phyloP scores from a whole-genome alignment of 1,139 yeast species.

The Geotrichum phurueaensis region DNA sequence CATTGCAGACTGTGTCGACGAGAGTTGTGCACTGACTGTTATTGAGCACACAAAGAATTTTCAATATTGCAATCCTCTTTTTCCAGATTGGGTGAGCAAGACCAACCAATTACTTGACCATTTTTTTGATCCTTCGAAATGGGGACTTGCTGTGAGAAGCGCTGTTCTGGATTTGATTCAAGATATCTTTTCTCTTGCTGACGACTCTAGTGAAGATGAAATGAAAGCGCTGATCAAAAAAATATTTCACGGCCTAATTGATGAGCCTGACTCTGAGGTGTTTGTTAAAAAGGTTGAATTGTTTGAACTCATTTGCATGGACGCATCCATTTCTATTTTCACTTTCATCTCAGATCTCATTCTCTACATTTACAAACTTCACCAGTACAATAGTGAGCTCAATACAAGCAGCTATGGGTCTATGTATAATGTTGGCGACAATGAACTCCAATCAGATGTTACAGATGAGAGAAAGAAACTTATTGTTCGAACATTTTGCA shows the following conservation, averaged over 20 bases:
- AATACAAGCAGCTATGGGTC: background rate
- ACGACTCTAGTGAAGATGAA: slow-evolving; percentile 22
- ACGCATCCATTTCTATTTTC: slow-evolving; percentile 18
- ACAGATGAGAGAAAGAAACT: slow-evolving; percentile 1
- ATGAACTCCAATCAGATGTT: background rate
- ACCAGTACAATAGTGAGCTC: background rate
- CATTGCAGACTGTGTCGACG: slow-evolving; percentile 39
- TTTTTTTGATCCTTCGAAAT: slow-evolving; percentile 40
- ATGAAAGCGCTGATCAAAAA: slow-evolving; percentile 21
- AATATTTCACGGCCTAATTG: slow-evolving; percentile 21
- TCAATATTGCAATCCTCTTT: slow-evolving; percentile 49
- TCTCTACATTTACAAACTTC: background rate
- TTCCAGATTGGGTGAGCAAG: slow-evolving; percentile 49
- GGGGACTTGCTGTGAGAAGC: slow-evolving; percentile 38
- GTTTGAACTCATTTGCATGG: slow-evolving; percentile 20
- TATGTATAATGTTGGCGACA: background rate
- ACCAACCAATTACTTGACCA: slow-evolving; percentile 42
- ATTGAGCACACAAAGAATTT: slow-evolving; percentile 46
- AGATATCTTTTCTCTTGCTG: slow-evolving; percentile 35
- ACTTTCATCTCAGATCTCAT: background rate
- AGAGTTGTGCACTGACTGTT: slow-evolving; percentile 40
- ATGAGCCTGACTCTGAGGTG: slow-evolving; percentile 35
- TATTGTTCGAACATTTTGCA: slow-evolving; percentile 26
- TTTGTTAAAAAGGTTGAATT: slow-evolving; percentile 36
- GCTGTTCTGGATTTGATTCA: slow-evolving; percentile 43